These are phyloP conservation scores for Colletotrichum agaves DNA, from an alignment of 2,329 filamentous ascomycete species.

Conservation along the genomic window DNA sequence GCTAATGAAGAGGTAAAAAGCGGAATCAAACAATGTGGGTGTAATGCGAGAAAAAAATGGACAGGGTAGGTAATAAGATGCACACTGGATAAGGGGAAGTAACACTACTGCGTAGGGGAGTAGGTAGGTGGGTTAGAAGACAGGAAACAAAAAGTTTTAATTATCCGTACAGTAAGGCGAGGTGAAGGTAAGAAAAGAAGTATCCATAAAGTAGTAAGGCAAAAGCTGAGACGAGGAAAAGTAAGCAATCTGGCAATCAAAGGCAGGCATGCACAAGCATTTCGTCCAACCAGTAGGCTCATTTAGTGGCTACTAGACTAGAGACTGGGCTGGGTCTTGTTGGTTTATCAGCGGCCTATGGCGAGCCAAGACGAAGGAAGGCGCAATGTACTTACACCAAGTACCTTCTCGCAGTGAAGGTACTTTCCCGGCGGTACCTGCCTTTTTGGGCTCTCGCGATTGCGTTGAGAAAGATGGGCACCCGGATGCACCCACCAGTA, in stretches of 20 bases:
- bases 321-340: background rate
- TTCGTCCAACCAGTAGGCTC: slow-evolving; percentile 7
- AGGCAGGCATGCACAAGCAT: background rate
- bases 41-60: background rate
- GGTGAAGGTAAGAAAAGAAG: background rate
- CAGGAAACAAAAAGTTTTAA: background rate
- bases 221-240: background rate
- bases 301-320: slow-evolving; percentile 30
- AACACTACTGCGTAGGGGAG: background rate
- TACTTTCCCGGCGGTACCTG: too few species aligned
- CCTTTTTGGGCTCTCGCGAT: background rate
- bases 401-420: background rate
- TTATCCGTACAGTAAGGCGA: background rate
- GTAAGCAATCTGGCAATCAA: background rate
- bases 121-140: background rate
- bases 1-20: background rate
- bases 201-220: background rate
- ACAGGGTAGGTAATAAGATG: too few species aligned
- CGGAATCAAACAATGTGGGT: background rate
- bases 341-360: slow-evolving; percentile 16
- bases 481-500: slow-evolving; percentile 1
- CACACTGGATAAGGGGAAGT: background rate
- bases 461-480: background rate
- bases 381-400: background rate
- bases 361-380: background rate